phyloP scores from a whole-genome alignment of 768 basidiomycete genomes.

The Lactarius trivialis region DNA sequence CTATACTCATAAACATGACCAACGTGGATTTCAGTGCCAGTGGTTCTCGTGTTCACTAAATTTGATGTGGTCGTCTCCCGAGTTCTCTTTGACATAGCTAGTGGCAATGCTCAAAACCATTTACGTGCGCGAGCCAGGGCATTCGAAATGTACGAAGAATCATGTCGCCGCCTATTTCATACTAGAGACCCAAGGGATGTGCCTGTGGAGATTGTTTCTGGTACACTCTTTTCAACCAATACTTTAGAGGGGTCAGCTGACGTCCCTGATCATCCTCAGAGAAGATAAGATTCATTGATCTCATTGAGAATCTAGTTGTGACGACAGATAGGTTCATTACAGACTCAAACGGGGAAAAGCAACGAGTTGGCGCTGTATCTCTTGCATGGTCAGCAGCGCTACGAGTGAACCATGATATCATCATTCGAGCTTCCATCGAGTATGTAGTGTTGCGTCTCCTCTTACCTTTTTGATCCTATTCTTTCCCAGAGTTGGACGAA shows the following conservation, averaged over 20 bases:
- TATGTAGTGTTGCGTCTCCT: background rate
- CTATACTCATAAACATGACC: background rate
- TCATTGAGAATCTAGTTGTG: background rate
- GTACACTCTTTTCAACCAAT: background rate
- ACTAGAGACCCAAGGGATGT: background rate
- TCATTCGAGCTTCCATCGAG: background rate
- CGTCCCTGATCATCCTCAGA: background rate
- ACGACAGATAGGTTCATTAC: background rate
- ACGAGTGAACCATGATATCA: background rate
- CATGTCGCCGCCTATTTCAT: background rate
- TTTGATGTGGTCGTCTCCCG: background rate
- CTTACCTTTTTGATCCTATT: background rate
- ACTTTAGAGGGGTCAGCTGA: background rate
- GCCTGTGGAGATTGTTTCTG: background rate
- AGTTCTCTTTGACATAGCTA: background rate
- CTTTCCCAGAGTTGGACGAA: background rate
- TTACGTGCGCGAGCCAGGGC: background rate
- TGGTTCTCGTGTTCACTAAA: conserved; percentile 2
- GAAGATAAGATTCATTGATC: background rate
- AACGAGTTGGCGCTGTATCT: background rate
- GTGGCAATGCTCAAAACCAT: background rate
- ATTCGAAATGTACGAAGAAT: background rate
- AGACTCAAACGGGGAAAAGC: background rate
- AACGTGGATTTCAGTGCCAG: background rate
- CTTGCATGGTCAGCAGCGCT: background rate